Percentiles rank a stretch among this genome's conserved stretches.
These are phyloP conservation scores for Hymenochaete sp. DNA, from an alignment of 1,284 basidiomycete genomes.

Conservation along the genomic window DNA sequence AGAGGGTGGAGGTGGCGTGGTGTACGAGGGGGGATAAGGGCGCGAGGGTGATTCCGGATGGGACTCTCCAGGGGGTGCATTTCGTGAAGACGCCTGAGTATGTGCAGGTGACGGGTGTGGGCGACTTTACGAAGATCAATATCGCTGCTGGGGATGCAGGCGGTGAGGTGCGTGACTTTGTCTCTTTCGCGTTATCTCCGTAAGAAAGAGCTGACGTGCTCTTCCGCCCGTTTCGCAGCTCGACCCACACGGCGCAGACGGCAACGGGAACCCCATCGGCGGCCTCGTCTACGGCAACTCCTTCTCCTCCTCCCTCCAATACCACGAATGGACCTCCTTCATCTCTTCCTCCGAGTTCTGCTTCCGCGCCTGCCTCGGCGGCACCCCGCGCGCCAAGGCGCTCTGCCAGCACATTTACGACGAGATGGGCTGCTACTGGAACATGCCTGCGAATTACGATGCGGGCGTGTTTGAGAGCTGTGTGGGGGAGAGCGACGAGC, in stretches of 20 bases:
- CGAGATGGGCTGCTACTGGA: conserved; percentile 56
- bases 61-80: conserved; percentile 65
- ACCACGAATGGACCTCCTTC: conserved; percentile 66
- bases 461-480: conserved; percentile 54
- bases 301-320: conserved; percentile 49
- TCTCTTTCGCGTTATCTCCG: conserved; percentile 6
- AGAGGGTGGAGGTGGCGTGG: conserved; percentile 63
- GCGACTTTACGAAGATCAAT: conserved; percentile 60
- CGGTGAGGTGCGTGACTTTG: conserved; percentile 22
- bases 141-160: conserved; percentile 51
- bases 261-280: conserved; percentile 47
- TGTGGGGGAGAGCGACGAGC: conserved; percentile 45
- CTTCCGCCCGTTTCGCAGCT: no score
- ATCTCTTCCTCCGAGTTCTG: conserved; percentile 56
- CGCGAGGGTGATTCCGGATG: conserved; percentile 68
- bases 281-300: conserved; percentile 66
- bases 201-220: conserved; percentile 5
- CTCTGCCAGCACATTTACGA: conserved; percentile 67
- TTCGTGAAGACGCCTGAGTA: conserved; percentile 61
- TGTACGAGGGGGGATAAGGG: conserved; percentile 59
- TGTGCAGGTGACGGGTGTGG: conserved; percentile 60
- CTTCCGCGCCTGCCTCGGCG: conserved; percentile 64
- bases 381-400: conserved; percentile 43
- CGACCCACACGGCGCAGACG: conserved; percentile 27
- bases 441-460: conserved; percentile 59